Percentiles rank a stretch among this genome's conserved stretches.
These are phyloP conservation scores for Fusarium kyushuense DNA, from an alignment of 2,329 filamentous ascomycete genomes.

Conservation along the genomic window DNA sequence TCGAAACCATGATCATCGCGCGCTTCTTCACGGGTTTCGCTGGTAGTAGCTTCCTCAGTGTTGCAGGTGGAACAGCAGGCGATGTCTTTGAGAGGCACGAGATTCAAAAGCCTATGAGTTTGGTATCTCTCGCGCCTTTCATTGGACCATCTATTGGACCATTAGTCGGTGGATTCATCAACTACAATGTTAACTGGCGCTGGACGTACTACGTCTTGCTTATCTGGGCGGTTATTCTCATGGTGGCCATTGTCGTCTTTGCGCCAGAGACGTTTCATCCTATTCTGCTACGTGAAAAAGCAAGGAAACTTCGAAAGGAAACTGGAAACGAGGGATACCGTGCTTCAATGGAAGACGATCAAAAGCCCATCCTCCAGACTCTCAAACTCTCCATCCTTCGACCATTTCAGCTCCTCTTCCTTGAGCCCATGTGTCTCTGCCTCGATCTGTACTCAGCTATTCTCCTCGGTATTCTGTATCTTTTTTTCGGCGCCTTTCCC, in stretches of 20 bases:
- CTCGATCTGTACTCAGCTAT: slow-evolving; percentile 85
- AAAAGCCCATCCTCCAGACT: not conserved
- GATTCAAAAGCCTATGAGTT: slow-evolving; percentile 39
- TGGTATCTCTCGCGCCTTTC: slow-evolving; percentile 38
- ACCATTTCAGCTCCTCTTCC: slow-evolving; percentile 78
- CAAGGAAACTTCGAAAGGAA: slow-evolving; percentile 23
- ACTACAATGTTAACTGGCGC: slow-evolving; percentile 32
- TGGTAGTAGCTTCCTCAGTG: slow-evolving; percentile 55
- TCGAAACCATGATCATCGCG: slow-evolving; percentile 78
- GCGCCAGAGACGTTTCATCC: slow-evolving; percentile 43
- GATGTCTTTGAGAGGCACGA: slow-evolving; percentile 31
- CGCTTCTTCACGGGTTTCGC: slow-evolving; percentile 81
- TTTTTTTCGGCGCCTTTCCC: slow-evolving; percentile 87
- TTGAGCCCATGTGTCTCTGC: slow-evolving; percentile 84
- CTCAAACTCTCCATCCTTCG: slow-evolving; percentile 61
- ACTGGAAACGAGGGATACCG: slow-evolving; percentile 17
- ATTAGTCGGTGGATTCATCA: slow-evolving; percentile 38
- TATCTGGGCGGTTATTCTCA: slow-evolving; percentile 28
- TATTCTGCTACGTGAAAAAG: slow-evolving; percentile 24
- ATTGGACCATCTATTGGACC: slow-evolving; percentile 38
- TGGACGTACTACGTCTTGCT: slow-evolving; percentile 43
- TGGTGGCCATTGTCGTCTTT: slow-evolving; percentile 28
- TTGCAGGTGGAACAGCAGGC: slow-evolving; percentile 37
- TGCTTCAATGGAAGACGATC: slow-evolving; percentile 16
- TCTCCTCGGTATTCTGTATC: slow-evolving; percentile 82